Conservation (phyloP, 1,284 basidiomycete species). For the Tilletia indica region DNA sequence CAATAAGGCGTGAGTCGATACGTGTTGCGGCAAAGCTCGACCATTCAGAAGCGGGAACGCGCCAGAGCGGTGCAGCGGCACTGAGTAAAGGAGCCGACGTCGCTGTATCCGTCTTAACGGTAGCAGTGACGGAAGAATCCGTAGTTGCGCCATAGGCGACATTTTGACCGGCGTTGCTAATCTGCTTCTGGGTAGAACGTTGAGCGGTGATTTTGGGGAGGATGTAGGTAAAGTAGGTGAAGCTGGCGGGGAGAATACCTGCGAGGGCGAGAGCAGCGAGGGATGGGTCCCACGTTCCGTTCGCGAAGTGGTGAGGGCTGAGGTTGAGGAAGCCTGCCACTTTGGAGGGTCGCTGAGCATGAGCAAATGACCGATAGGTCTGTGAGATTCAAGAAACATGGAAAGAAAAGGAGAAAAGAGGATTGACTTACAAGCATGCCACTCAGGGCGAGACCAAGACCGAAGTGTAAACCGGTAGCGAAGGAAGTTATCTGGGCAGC, state of each 20-base stretch:
- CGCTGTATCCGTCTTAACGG: not conserved
- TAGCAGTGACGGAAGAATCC: not conserved
- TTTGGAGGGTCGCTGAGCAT: conserved; percentile 33
- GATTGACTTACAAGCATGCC: conserved; percentile 46
- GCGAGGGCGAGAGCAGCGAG: conserved; percentile 59
- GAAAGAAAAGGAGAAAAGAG: conserved; percentile 21
- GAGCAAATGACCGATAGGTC: conserved; percentile 21
- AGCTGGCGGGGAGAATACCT: conserved; percentile 58
- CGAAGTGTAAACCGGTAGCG: conserved; percentile 45
- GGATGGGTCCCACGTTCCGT: conserved; percentile 58
- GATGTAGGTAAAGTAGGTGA: conserved; percentile 50
- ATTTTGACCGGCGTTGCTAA: not conserved
- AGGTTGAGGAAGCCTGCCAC: conserved; percentile 43
- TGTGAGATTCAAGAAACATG: too few relatives aligned
- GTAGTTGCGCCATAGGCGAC: not conserved
- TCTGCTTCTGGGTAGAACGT: conserved; percentile 12
- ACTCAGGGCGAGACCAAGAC: conserved; percentile 50
- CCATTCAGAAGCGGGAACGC: conserved; percentile 32
- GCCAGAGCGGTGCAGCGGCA: conserved; percentile 35
- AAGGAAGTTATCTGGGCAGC: conserved; percentile 40
- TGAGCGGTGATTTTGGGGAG: conserved; percentile 26
- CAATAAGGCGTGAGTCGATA: conserved; percentile 40
- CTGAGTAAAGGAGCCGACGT: conserved; percentile 14
- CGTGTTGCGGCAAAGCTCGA: conserved; percentile 14
- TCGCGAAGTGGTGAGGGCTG: conserved; percentile 21